These are phyloP conservation scores for Cyberlindnera subsufficiens DNA, from an alignment of 805 yeast genomes.

Conservation along the genomic window DNA sequence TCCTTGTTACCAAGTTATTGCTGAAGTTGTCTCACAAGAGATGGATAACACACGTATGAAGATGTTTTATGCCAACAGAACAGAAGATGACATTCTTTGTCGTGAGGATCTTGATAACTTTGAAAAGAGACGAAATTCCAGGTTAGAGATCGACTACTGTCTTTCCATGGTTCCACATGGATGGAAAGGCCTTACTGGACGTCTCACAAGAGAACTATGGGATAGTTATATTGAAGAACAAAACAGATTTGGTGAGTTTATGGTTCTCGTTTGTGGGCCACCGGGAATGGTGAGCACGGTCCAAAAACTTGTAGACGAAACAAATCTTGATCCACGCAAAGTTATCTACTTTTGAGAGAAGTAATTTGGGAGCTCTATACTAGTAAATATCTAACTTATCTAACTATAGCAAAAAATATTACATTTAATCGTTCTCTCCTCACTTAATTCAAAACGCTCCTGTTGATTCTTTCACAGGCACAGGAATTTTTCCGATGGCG, in stretches of 20 bases:
- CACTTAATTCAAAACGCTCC: too few relatives aligned
- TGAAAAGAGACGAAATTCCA: constrained; percentile 46
- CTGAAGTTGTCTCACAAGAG: constrained; percentile 58
- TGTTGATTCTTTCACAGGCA: too few relatives aligned
- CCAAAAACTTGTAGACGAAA: constrained; percentile 39
- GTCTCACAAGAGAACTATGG: constrained; percentile 48
- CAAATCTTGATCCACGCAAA: constrained; percentile 36
- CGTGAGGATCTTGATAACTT: constrained; percentile 65
- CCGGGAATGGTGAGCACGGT: constrained; percentile 56
- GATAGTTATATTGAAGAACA: constrained; percentile 41
- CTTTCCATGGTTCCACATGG: constrained; percentile 38
- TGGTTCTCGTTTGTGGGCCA: constrained; percentile 66
- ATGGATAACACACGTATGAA: constrained; percentile 53
- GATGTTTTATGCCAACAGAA: constrained; percentile 62
- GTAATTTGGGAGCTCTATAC: too few relatives aligned
- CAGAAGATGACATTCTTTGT: constrained; percentile 65
- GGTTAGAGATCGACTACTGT: constrained; percentile 50
- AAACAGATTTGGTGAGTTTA: constrained; percentile 41
- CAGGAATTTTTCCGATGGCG: too few relatives aligned
- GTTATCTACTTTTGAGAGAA: constrained; percentile 17
- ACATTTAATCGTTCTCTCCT: too few relatives aligned
- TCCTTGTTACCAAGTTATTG: constrained; percentile 75
- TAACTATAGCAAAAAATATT: too few relatives aligned
- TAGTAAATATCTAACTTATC: too few relatives aligned
- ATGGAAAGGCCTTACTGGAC: constrained; percentile 56